Evolutionary conservation across 305 asterid genomes (phyloP), one percentile per base, ranked within the genome.

Genomic region (Fraxinus xanthoxyloides): DNA sequence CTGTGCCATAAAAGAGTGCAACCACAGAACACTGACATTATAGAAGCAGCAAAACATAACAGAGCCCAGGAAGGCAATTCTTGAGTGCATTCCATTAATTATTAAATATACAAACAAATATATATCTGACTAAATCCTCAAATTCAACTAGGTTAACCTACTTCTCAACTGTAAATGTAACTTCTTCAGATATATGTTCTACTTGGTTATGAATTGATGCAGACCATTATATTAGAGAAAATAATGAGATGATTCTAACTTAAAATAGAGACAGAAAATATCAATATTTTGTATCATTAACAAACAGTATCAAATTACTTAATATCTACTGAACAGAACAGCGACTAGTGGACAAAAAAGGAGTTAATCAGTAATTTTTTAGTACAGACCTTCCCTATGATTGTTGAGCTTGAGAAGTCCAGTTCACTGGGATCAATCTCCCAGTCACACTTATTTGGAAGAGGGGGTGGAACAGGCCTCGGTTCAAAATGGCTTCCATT

Each of bases 401-500:
- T 86, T 73, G 82, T 65, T 4, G 98, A 88, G 83, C 84, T 86
- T 79, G 97, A 88, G 82, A 96, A 96, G 90, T 94, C 98, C 86
- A 96, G 90, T 90, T 96, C 99, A 77, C 83, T 3, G 75, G 97
- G 98, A 81, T 96, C 97, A 84, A 96, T 87, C 87, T 96, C 99
- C 99, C 99, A 97, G 87, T 97, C 99, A 80, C 99, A 97, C 91
- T 93, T 96, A 26, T 94, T 97, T 72, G 99, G 97, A 51, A 91
- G 89, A 84, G 98, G 99, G 34, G 98, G 98, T 77, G 92, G 88
- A 78, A 97, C 97, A 24, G 98, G 90, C 85, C 89, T 89, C 82
- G 97, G 99, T 87, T 97, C 99, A 86, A 93, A 97, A 88, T 97
- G 99, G 85, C 98, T 97, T 83, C 99, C 99, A 86, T 88, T 97